A percentile compares a stretch with the other conserved stretches of the same genome.
Conservation (phyloP, 306 rosid genomes). For the Macrotyloma uniflorum region DNA sequence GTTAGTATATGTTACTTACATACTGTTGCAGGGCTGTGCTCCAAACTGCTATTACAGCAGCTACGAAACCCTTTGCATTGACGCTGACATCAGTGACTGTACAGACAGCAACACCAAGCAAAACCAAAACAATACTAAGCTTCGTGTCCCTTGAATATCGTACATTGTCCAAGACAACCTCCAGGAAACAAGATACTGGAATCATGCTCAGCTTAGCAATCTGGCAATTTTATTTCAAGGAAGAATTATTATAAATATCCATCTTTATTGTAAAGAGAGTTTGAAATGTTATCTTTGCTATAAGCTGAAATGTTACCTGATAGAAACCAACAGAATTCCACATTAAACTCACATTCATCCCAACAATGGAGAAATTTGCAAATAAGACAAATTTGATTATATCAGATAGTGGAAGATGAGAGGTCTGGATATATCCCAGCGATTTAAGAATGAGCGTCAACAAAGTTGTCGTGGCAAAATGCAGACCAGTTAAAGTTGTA, state of each 20-base stretch:
- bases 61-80: constrained; percentile 76
- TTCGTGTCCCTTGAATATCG: constrained; percentile 86
- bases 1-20: constrained; percentile 53
- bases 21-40: constrained; percentile 84
- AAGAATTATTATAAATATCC: constrained; percentile 28
- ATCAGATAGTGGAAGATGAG: constrained; percentile 71
- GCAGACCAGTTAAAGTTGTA: constrained; percentile 83
- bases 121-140: constrained; percentile 73
- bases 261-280: background rate
- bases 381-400: constrained; percentile 76
- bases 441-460: constrained; percentile 66
- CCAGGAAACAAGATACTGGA: constrained; percentile 83
- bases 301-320: constrained; percentile 55
- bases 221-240: constrained; percentile 51
- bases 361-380: constrained; percentile 87
- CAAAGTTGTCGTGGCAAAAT: constrained; percentile 78
- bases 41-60: constrained; percentile 79
- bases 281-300: constrained; percentile 1
- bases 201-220: constrained; percentile 90
- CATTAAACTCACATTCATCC: constrained; percentile 93
- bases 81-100: constrained; percentile 91
- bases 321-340: constrained; percentile 93
- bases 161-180: constrained; percentile 72
- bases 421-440: constrained; percentile 71
- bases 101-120: constrained; percentile 86